Evolutionary conservation across 805 yeast genomes (phyloP).

Genomic region (Saccharomycopsis babjevae): DNA sequence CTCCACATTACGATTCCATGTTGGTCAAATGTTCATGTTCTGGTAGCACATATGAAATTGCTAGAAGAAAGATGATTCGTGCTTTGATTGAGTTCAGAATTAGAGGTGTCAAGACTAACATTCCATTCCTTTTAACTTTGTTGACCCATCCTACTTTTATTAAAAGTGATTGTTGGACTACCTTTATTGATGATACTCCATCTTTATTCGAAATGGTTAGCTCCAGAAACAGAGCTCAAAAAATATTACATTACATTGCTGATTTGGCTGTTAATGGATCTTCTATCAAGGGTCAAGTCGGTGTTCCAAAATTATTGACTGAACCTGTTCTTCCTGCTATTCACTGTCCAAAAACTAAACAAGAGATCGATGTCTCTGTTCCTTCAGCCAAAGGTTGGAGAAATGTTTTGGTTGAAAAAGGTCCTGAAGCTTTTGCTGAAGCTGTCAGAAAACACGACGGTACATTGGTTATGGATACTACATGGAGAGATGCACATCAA

Average conservation of each 20-base stretch:
- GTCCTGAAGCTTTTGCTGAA: constrained; percentile 84
- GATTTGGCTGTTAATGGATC: constrained; percentile 95
- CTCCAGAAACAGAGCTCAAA: constrained; percentile 95
- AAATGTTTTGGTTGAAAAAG: constrained; percentile 70
- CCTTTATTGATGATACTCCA: constrained; percentile 97
- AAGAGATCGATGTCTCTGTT: constrained; percentile 44
- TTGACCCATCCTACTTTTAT: constrained; percentile 85
- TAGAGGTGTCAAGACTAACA: constrained; percentile 98
- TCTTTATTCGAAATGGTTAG: constrained; percentile 86
- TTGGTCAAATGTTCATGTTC: constrained; percentile 94
- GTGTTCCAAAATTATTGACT: constrained; percentile 70
- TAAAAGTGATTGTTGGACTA: constrained; percentile 89
- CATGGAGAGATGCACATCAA: constrained; percentile 99
- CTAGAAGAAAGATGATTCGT: constrained; percentile 95
- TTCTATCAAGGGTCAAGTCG: constrained; percentile 90
- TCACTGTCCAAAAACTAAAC: constrained; percentile 49
- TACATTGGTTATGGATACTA: constrained; percentile 91
- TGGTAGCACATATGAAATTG: constrained; percentile 95
- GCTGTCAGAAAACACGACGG: constrained; percentile 80
- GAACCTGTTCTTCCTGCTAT: constrained; percentile 71
- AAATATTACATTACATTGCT: constrained; percentile 80
- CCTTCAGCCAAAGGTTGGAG: constrained; percentile 83
- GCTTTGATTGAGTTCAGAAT: constrained; percentile 95
- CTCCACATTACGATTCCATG: constrained; percentile 98
- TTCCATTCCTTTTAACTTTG: constrained; percentile 87